Base-by-base conservation (phyloP, 768 basidiomycete species). In the Favolaschia claudopus region DNA sequence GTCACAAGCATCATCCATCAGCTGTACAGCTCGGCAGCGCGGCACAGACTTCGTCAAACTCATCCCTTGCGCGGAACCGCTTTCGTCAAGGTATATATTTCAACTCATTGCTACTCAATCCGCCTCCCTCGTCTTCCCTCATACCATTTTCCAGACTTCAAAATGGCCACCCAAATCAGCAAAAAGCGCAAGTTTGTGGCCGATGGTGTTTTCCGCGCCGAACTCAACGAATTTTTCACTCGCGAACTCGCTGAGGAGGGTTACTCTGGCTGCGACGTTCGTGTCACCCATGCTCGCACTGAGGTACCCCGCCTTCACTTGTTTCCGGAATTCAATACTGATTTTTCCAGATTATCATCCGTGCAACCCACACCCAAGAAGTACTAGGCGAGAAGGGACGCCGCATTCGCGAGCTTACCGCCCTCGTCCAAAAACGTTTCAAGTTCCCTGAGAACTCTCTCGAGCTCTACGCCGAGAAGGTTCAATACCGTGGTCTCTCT, bases 221-320 rank as follows among this genome's bases (percentile, higher is more conserved):
- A 99, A 81, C 87, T 99, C 76, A 94, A 94, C 74, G 97, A 99
- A 79, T 99, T 99, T 86, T 97, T 99, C 79, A 93, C 89, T 59
- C 89, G 95, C 68, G 96, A 99, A 79, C 92, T 99, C 70, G 93
- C 97, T 52, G 96, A 96, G 80, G 97, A 99, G 79, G 96, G 96
- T 69, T 99, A 99, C 87, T 99, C 97, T 80, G 97, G 97, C 53
- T 99, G 97, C 78, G 97, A 99, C 80, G 97, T 99, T 76, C 95
- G 97, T 72, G 96, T 98, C 62, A 98, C 97, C 67, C 96, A 99
- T 77, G 96, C 96, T 63, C 92, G 96, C 72, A 99, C 97, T 69
- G 97, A 99, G 84, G 93, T 93, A 73, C 57, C 54, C 15, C 40
- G 45, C 25, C 32, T 51, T 28, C 51, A 7, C 22, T 27, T 39